These are phyloP conservation scores for Calophaca sinica DNA, from an alignment of 306 rosid genomes.

Conservation along the genomic window DNA sequence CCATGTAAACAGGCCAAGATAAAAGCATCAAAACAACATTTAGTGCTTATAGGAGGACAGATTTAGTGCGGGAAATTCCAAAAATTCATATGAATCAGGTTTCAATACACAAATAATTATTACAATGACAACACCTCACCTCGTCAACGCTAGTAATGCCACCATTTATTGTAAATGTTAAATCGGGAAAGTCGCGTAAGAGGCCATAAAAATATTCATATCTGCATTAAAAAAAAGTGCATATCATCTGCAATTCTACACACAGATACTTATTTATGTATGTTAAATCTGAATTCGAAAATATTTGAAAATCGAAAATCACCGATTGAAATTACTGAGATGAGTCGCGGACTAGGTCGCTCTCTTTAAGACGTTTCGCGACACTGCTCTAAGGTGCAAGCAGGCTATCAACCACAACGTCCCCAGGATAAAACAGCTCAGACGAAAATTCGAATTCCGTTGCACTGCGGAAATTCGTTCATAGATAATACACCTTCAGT, in stretches of 20 bases:
- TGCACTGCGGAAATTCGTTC: no score
- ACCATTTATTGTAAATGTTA: constrained; percentile 92
- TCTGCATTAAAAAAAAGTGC: constrained; percentile 53
- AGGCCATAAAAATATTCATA: constrained; percentile 92
- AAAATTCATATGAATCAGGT: constrained; percentile 21
- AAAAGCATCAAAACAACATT: constrained; percentile 35
- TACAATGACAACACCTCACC: constrained; percentile 60
- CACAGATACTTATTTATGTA: background rate
- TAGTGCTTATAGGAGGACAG: background rate
- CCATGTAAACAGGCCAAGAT: constrained; percentile 33
- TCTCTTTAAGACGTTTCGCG: no score
- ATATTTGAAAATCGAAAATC: no score
- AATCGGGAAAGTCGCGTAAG: constrained; percentile 92
- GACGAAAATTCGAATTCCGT: no score
- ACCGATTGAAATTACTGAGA: no score
- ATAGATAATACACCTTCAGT: no score
- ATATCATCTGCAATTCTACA: constrained; percentile 13
- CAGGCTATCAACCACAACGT: no score
- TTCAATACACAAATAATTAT: constrained; percentile 31
- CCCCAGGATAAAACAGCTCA: no score
- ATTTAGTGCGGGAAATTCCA: constrained; percentile 6
- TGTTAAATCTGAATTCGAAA: no score
- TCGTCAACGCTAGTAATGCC: constrained; percentile 81
- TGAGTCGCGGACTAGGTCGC: no score
- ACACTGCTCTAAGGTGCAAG: no score